Percentiles rank a stretch among this genome's conserved stretches.
Conservation (phyloP, 2,329 filamentous ascomycete species). For the Neopestalotiopsis sp. region DNA sequence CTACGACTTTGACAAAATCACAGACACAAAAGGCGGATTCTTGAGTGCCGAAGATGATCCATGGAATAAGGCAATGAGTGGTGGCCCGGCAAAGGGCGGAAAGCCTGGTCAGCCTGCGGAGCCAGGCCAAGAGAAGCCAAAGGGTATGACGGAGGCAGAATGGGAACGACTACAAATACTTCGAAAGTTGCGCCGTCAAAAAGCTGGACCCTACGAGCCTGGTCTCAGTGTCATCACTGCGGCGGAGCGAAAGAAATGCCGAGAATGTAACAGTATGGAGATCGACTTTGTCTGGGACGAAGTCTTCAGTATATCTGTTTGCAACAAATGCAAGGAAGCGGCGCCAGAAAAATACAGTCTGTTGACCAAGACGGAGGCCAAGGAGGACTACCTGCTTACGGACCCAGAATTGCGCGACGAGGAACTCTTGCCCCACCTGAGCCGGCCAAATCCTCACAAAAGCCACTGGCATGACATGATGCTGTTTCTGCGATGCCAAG, state of each 20-base stretch:
- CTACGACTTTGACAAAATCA: constrained; percentile 98
- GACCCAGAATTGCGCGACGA: constrained; percentile 92
- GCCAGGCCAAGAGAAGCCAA: constrained; percentile 69
- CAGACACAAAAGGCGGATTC: constrained; percentile 96
- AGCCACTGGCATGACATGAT: constrained; percentile 99
- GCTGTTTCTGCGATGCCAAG: constrained; percentile 90
- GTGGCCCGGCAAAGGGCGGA: constrained; percentile 40
- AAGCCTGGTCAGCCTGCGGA: constrained; percentile 38
- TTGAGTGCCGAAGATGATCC: constrained; percentile 91
- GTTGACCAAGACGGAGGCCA: constrained; percentile 94
- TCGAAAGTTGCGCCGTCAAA: constrained; percentile 72
- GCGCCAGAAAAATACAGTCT: constrained; percentile 91
- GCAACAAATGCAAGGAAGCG: constrained; percentile 86
- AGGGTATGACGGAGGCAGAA: constrained; percentile 87
- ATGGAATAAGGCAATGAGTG: constrained; percentile 77
- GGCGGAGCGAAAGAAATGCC: constrained; percentile 73
- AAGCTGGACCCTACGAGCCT: constrained; percentile 86
- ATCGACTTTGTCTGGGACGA: constrained; percentile 97
- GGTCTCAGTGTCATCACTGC: constrained; percentile 78
- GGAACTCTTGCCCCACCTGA: constrained; percentile 84
- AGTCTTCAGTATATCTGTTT: constrained; percentile 77
- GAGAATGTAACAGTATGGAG: constrained; percentile 82
- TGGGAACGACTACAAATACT: constrained; percentile 88
- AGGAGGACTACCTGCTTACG: constrained; percentile 93
- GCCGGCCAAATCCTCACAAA: constrained; percentile 93